These are phyloP conservation scores for Aspergillus avenaceus DNA, from an alignment of 495 filamentous ascomycete genomes.

Conservation along the genomic window DNA sequence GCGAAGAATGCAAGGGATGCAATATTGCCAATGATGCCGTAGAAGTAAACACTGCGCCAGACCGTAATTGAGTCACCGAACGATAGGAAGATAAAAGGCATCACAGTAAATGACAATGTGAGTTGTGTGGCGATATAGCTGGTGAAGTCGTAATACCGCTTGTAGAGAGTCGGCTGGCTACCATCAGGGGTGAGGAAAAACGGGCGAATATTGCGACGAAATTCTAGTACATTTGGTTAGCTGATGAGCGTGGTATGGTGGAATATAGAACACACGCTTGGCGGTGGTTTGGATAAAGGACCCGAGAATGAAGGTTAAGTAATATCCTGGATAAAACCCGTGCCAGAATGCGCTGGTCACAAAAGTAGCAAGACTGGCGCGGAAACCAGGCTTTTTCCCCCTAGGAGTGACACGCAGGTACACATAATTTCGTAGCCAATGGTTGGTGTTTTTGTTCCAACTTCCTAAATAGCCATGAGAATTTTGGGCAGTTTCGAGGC, in stretches of 20 bases:
- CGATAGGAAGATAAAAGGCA: constrained; percentile 78
- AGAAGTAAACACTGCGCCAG: constrained; percentile 89
- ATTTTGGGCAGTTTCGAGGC: constrained; percentile 86
- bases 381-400: constrained; percentile 94
- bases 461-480: constrained; percentile 78
- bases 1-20: constrained; percentile 69
- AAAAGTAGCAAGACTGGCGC: constrained; percentile 92
- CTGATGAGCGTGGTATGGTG: not conserved
- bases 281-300: constrained; percentile 88
- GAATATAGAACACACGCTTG: constrained; percentile 63
- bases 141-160: constrained; percentile 81
- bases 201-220: constrained; percentile 83
- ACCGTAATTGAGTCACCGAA: constrained; percentile 62
- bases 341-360: constrained; percentile 95
- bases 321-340: constrained; percentile 96
- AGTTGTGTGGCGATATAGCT: constrained; percentile 79
- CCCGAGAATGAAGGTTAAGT: constrained; percentile 82
- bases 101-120: constrained; percentile 73
- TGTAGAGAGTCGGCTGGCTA: constrained; percentile 58
- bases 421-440: constrained; percentile 93
- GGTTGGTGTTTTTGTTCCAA: constrained; percentile 99
- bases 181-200: constrained; percentile 84
- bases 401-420: constrained; percentile 93
- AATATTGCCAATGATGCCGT: constrained; percentile 64
- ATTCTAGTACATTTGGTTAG: constrained; percentile 51